Conservation (phyloP, 2,329 filamentous ascomycete genomes). For the Didymella lethalis region DNA sequence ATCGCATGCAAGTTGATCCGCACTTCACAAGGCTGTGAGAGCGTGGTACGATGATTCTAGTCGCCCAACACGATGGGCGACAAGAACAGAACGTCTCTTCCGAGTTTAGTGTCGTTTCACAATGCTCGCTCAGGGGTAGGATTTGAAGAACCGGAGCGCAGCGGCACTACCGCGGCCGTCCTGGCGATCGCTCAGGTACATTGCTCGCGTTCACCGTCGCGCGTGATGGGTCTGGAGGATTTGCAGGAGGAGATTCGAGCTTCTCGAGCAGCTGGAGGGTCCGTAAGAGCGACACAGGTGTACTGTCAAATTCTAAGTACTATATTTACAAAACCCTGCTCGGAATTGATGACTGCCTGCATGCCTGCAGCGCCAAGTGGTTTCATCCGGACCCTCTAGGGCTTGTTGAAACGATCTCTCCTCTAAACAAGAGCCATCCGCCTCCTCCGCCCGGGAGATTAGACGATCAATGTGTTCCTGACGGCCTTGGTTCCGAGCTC, state of each 20-base stretch:
- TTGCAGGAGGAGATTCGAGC: conserved; percentile 11
- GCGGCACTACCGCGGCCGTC: conserved; percentile 39
- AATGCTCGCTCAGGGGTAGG: conserved; percentile 27
- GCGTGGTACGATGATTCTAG: conserved; percentile 28
- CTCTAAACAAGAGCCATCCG: conserved; percentile 51
- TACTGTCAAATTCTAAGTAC: conserved; percentile 34
- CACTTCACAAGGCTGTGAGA: conserved; percentile 20
- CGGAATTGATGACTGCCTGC: conserved; percentile 44
- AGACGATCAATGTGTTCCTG: conserved; percentile 52
- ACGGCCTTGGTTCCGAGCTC: conserved; percentile 47
- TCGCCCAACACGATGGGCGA: conserved; percentile 40
- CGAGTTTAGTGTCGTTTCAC: conserved; percentile 41
- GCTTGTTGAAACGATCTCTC: conserved; percentile 46
- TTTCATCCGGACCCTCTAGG: conserved; percentile 38
- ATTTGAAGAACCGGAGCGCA: conserved; percentile 31
- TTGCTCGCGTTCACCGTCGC: conserved; percentile 21
- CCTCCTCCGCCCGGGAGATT: conserved; percentile 50
- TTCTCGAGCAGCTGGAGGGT: conserved; percentile 10
- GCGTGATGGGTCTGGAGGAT: conserved; percentile 20
- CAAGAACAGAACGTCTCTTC: conserved; percentile 32
- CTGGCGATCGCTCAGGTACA: conserved; percentile 38
- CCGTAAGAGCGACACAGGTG: conserved; percentile 24
- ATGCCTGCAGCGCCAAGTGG: conserved; percentile 49
- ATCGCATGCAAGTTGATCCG: conserved; percentile 35
- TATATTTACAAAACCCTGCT: conserved; percentile 45